Evolutionary conservation across 371 early-diverging fungal genomes (phyloP), one percentile per base, ranked within the genome.

Genomic region (Apophysomyces ossiformis): DNA sequence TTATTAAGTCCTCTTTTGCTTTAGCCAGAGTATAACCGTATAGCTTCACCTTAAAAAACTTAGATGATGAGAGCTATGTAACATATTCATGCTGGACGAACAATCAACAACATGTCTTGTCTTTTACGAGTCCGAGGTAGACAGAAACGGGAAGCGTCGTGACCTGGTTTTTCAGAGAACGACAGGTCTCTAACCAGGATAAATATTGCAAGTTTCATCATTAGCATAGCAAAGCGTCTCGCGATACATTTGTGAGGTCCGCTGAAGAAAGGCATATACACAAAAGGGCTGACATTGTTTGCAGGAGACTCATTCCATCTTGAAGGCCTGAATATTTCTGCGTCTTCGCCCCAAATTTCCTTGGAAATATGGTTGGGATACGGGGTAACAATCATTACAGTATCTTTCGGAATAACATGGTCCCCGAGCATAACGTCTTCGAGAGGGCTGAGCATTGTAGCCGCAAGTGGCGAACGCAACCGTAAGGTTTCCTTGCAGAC

Each of bases 321-420:
- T 11, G 78, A 81, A n/a, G 91, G 91, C 6, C 80, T 75, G 66
- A 89, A 91, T 37, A 79, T 78, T 57, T 86, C 76, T 4, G 81
- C 87, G 68, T 91, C 88, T 9, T 81, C 82, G 5, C 91, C 91
- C 91, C 90, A 91, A 60, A 79, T 72, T 11, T 75, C 69, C 60
- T 65, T 74, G 57, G 73, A 74, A 57, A 78, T 79, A 44, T 88
- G 88, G 15, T 71, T 77, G 4, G 73, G 74, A 35, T 79, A 79
- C 0, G 78, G 72, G 1, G 73, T 58, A 13, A 87, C 63, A 44
- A 85, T 75, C 15, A 88, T 61, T 21, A 26, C 56, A 0, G 86
- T 85, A 0, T 82, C 84, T 67, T 86, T 87, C 6, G 90, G 89
- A 15, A 89, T 63, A 2, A 69, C 63, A 58, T 84, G 76, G 18